Conservation (phyloP, 768 basidiomycete genomes). For the Suillus subalutaceus region DNA sequence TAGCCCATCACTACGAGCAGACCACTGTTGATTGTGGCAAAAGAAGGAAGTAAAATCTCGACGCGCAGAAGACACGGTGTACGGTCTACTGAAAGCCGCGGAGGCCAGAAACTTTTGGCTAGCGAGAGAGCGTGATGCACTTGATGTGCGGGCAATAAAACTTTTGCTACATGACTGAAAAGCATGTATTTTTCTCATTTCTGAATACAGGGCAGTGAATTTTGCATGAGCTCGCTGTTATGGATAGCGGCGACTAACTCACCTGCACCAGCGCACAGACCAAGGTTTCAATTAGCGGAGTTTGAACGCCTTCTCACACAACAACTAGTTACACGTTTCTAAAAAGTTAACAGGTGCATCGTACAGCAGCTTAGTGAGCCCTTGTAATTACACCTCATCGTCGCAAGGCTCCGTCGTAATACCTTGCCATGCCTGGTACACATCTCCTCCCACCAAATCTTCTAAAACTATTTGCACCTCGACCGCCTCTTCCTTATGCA, state of each 20-base stretch:
- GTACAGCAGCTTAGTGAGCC: neutral
- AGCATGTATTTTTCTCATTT: conserved; percentile 22
- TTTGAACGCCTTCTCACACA: conserved; percentile 26
- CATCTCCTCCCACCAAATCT: conserved; percentile 94
- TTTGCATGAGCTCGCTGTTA: neutral
- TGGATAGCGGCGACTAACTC: conserved; percentile 12
- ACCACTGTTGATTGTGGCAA: conserved; percentile 64
- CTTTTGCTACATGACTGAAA: conserved; percentile 18
- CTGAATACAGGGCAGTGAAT: neutral
- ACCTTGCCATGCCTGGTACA: conserved; percentile 58
- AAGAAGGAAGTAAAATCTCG: conserved; percentile 56
- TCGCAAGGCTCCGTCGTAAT: neutral
- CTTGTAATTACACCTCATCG: neutral
- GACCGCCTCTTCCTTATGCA: conserved; percentile 85
- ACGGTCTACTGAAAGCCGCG: conserved; percentile 7
- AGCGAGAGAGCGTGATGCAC: conserved; percentile 14
- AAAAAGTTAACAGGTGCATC: neutral
- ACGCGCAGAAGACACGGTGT: conserved; percentile 32
- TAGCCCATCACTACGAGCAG: conserved; percentile 7
- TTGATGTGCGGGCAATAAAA: conserved; percentile 16
- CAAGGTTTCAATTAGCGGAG: conserved; percentile 27
- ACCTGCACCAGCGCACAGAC: conserved; percentile 17
- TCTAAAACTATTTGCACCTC: conserved; percentile 93
- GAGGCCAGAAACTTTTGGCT: conserved; percentile 4
- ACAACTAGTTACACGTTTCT: neutral